Base-by-base conservation (phyloP, 1,284 basidiomycete species). In the Macrocystidia cucumis region DNA sequence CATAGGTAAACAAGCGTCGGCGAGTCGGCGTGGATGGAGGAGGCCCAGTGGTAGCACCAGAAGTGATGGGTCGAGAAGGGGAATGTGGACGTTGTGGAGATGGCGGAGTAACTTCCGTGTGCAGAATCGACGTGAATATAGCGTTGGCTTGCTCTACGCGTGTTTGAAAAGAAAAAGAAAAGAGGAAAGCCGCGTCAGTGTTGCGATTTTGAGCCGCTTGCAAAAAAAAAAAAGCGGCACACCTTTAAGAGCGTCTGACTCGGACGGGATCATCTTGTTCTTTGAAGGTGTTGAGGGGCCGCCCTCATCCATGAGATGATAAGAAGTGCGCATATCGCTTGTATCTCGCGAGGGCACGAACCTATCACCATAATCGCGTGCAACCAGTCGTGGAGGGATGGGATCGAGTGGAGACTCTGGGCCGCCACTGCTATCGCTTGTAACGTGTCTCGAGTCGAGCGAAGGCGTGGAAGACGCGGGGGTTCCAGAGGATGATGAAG, bases 171-270 rank as follows among this genome's bases (percentile, higher is more conserved):
- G n/a, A n/a, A n/a, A n/a, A n/a, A n/a, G n/a, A n/a, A n/a, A n/a
- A n/a, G n/a, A n/a, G n/a, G n/a, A n/a, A n/a, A n/a, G n/a, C n/a
- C n/a, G n/a, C n/a, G n/a, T n/a, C n/a, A n/a, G n/a, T n/a, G n/a
- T n/a, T n/a, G n/a, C n/a, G n/a, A n/a, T n/a, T n/a, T n/a, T n/a
- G n/a, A n/a, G n/a, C n/a, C n/a, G n/a, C n/a, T n/a, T n/a, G n/a
- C n/a, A n/a, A n/a, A n/a, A n/a, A n/a, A n/a, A n/a, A n/a, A n/a
- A 18, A 20, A 13, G 30, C 16, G 23, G 60, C 62, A 31, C 34
- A 80, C 78, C 79, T 66, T 82, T 84, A 37, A 78, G 64, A 23
- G 83, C 83, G 56, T 87, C 83, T 0, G 79, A 83, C 52, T 87
- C 84, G 7, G 77, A 73, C 4, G 83, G 83, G 42, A 87, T 86